Conservation (phyloP, 2,329 filamentous ascomycete species). For the Zymoseptoria passerinii region DNA sequence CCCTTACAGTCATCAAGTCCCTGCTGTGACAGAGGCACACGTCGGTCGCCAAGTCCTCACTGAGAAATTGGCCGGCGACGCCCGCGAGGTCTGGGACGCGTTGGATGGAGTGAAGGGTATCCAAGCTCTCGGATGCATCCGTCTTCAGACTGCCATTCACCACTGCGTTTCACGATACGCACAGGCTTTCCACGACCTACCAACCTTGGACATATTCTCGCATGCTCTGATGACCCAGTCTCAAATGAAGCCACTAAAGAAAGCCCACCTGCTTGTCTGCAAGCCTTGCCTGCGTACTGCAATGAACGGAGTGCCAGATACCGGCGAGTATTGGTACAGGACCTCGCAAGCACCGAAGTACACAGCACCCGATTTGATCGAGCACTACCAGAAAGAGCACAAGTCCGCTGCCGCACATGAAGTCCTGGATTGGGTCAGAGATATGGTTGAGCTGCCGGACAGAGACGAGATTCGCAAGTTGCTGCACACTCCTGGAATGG, state of each 20-base stretch:
- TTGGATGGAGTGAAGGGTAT: slow-evolving; percentile 54
- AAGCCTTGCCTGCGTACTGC: slow-evolving; percentile 23
- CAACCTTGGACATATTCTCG: slow-evolving; percentile 49
- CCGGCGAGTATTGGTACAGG: slow-evolving; percentile 29
- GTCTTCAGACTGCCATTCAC: slow-evolving; percentile 53
- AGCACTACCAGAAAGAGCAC: slow-evolving; percentile 54
- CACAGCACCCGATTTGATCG: slow-evolving; percentile 47
- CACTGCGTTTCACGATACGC: slow-evolving; percentile 53
- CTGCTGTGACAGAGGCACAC: neutral
- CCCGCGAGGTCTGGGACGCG: slow-evolving; percentile 55
- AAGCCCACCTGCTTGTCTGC: slow-evolving; percentile 38
- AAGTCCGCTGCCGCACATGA: slow-evolving; percentile 27
- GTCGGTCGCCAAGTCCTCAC: slow-evolving; percentile 14
- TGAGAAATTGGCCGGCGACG: slow-evolving; percentile 41
- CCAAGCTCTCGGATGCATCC: slow-evolving; percentile 47
- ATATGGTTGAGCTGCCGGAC: slow-evolving; percentile 55
- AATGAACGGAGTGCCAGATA: slow-evolving; percentile 21
- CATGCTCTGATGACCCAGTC: slow-evolving; percentile 37
- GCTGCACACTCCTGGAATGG: slow-evolving; percentile 47
- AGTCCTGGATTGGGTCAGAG: slow-evolving; percentile 47
- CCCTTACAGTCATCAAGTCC: neutral
- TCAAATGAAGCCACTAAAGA: slow-evolving; percentile 36
- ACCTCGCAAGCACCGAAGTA: slow-evolving; percentile 34
- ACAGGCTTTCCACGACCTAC: slow-evolving; percentile 48
- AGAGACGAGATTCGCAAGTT: slow-evolving; percentile 42